A percentile compares a stretch with the other conserved stretches of the same genome.
These are phyloP conservation scores for Metschnikowia sp. DNA, from an alignment of 805 yeast species.

Conservation along the genomic window DNA sequence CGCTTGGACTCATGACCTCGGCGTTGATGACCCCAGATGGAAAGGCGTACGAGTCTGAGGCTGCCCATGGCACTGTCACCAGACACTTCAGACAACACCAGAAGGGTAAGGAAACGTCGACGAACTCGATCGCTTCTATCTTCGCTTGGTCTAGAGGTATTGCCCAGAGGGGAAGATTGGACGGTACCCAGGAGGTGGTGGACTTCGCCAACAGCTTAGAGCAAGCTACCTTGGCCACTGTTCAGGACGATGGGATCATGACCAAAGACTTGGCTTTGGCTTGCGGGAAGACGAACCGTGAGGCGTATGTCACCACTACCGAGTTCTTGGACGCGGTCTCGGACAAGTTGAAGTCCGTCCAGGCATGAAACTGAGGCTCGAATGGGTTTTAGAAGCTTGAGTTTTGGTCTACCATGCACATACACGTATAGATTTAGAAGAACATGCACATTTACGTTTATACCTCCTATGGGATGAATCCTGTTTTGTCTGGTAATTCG, in stretches of 20 bases:
- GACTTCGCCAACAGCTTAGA: conserved; percentile 77
- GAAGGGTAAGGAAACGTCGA: conserved; percentile 94
- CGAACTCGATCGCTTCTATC: conserved; percentile 95
- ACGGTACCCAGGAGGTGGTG: conserved; percentile 79
- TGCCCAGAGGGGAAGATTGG: conserved; percentile 87
- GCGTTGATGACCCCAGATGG: conserved; percentile 97
- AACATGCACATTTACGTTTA: no score
- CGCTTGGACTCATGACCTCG: conserved; percentile 95
- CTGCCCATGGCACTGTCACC: conserved; percentile 99
- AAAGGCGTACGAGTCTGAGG: conserved; percentile 91
- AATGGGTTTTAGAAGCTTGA: no score
- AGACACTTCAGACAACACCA: conserved; percentile 96
- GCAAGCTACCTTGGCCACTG: conserved; percentile 83
- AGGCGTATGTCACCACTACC: conserved; percentile 82
- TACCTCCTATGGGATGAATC: no score
- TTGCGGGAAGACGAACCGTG: conserved; percentile 79
- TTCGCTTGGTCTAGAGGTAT: conserved; percentile 97
- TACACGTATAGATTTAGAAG: no score
- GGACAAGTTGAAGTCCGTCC: conserved; percentile 44
- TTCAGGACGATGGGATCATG: conserved; percentile 80
- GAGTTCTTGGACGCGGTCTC: conserved; percentile 86
- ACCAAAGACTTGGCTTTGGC: conserved; percentile 95
- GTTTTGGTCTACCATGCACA: no score
- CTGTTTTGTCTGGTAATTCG: no score
- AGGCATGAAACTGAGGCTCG: no score